A percentile compares a stretch with the other conserved stretches of the same genome.
Evolutionary conservation across 73 alveolate species (phyloP).

Genomic region (Symbiodinium natans): DNA sequence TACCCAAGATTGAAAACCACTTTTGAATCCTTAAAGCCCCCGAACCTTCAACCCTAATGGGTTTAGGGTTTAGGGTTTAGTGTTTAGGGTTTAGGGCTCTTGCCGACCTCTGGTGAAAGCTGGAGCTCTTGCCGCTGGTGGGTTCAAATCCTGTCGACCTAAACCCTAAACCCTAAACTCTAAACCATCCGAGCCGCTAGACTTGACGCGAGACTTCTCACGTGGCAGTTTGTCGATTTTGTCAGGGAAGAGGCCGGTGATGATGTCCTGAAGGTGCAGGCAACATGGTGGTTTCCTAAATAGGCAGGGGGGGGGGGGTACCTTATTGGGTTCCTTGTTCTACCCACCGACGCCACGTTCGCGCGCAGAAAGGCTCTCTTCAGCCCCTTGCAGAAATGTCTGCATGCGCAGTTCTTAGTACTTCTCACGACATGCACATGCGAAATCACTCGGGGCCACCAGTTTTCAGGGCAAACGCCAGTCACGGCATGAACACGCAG

Average conservation of each 20-base stretch:
- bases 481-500: too few relatives aligned
- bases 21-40: neutral
- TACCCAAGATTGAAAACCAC: neutral
- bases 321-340: too few relatives aligned
- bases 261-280: neutral
- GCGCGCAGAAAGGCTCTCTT: too few relatives aligned
- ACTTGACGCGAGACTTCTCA: slow-evolving; percentile 36
- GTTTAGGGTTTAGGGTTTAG: neutral
- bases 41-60: neutral
- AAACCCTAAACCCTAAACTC: neutral
- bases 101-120: neutral
- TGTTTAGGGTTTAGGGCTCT: neutral
- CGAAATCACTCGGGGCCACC: too few relatives aligned
- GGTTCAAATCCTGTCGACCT: neutral
- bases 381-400: too few relatives aligned
- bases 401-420: too few relatives aligned
- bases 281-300: too few relatives aligned
- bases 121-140: too few relatives aligned
- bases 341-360: too few relatives aligned
- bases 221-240: slow-evolving; percentile 79
- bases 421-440: too few relatives aligned
- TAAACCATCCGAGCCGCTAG: neutral
- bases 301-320: too few relatives aligned
- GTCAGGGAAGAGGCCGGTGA: slow-evolving; percentile 59
- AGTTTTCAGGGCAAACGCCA: too few relatives aligned